Percentiles rank a stretch among this genome's conserved stretches.
Evolutionary conservation across 2,329 filamentous ascomycete species (phyloP).

Genomic region (Colletotrichum magnum): DNA sequence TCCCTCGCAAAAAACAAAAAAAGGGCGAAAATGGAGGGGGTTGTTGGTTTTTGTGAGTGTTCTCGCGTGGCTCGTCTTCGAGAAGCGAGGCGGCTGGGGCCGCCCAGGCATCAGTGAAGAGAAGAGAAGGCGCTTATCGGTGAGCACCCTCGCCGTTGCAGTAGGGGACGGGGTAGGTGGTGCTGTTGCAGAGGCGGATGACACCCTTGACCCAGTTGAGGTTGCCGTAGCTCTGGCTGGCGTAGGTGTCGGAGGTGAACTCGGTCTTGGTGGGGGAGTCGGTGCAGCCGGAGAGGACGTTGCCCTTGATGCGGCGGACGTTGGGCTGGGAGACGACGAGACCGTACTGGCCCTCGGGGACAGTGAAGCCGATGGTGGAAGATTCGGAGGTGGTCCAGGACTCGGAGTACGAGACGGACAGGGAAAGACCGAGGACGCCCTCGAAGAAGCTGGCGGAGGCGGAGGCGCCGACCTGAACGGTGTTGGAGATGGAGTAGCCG

Average conservation of each 20-base stretch:
- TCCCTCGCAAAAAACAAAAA: constrained; percentile 20
- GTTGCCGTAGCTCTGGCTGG: constrained; percentile 47
- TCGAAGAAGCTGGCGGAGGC: constrained; percentile 44
- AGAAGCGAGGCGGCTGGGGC: background rate
- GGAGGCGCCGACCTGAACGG: constrained; percentile 45
- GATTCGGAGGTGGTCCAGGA: constrained; percentile 52
- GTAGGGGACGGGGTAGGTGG: constrained; percentile 52
- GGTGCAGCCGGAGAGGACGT: constrained; percentile 51
- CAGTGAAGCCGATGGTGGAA: constrained; percentile 48
- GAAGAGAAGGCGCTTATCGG: constrained; percentile 6
- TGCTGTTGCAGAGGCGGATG: constrained; percentile 54
- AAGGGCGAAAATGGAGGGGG: background rate
- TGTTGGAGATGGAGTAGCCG: constrained; percentile 53
- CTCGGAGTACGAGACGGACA: constrained; percentile 43
- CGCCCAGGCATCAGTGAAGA: too few relatives aligned
- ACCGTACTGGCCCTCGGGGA: constrained; percentile 54
- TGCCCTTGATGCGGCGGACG: constrained; percentile 51
- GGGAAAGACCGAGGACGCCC: constrained; percentile 43
- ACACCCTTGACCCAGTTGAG: constrained; percentile 57
- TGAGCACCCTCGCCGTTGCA: constrained; percentile 52
- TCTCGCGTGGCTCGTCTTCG: constrained; percentile 7
- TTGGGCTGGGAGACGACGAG: constrained; percentile 55
- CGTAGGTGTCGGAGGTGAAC: constrained; percentile 54
- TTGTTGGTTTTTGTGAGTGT: constrained; percentile 3
- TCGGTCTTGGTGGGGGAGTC: constrained; percentile 45